These are phyloP conservation scores for Glomus cerebriforme DNA, from an alignment of 192 early-diverging fungal species.

Conservation along the genomic window DNA sequence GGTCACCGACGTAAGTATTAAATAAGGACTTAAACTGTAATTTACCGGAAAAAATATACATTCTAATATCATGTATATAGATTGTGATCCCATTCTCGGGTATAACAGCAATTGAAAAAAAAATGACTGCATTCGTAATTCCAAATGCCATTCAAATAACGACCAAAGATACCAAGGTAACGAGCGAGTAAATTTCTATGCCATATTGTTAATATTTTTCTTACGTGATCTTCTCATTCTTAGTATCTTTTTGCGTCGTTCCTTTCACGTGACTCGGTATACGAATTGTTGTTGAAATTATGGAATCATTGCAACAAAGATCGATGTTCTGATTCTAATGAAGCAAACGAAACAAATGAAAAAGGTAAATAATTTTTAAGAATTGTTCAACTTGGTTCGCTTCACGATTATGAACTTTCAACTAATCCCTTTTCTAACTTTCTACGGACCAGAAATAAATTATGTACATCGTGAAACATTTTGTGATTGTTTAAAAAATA, in stretches of 20 bases:
- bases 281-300: conserved; percentile 69
- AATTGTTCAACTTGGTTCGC: too few species aligned
- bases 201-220: not conserved
- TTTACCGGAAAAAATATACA: not conserved
- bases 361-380: too few species aligned
- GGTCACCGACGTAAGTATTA: conserved; percentile 65
- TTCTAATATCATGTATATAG: conserved; percentile 25
- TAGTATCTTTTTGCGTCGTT: conserved; percentile 87
- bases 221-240: not conserved
- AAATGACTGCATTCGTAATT: conserved; percentile 79
- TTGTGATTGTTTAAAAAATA: conserved; percentile 42
- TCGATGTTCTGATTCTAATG: not conserved
- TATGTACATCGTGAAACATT: not conserved
- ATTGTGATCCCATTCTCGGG: conserved; percentile 76
- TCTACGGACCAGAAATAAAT: too few species aligned
- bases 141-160: conserved; percentile 87
- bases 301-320: conserved; percentile 49
- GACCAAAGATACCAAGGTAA: conserved; percentile 63
- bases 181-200: not conserved
- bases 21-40: not conserved
- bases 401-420: not conserved
- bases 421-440: not conserved
- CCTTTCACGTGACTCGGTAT: conserved; percentile 77
- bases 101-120: conserved; percentile 84
- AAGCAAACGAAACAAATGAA: not conserved